Base-by-base conservation (phyloP, 1,284 basidiomycete genomes). In the Schizophyllum amplum region DNA sequence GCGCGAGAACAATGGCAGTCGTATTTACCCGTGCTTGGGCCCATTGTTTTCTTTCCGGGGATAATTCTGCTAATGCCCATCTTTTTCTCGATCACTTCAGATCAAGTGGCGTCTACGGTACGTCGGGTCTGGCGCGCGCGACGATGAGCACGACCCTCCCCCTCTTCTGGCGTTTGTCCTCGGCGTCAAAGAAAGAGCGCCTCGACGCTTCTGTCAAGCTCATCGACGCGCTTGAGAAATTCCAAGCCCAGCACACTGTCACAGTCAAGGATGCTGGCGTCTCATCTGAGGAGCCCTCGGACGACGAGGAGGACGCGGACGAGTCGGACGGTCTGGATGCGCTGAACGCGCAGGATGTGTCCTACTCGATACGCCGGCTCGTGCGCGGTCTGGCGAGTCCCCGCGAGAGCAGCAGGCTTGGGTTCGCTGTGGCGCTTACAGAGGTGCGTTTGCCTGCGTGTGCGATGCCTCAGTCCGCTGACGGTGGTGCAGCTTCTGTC, bases 141-240 rank as follows among this genome's bases (percentile, higher is more conserved):
- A 47, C 33, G 59, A 92, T 91, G 88, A 81, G 86, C 33, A 91
- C 88, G 42, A 93, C 89, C 27, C 82, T 98, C 55, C 89, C 92
- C 42, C 81, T 97, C 52, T 98, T 94, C 79, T 98, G 94, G 94
- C 79, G 94, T 69, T 78, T 98, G 52, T 94, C 94, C n/a, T 92
- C 90, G 2, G 76, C 83, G 3, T 84, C 82, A 42, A 90, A 85
- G 70, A 83, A 86, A 57, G 87, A 91, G 58, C 85, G 95, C 4
- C 67, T 98, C 27, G 83, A 87, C 65, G 91, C 95, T 6, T 95
- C 94, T 0, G 84, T 90, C 47, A 89, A 93, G 68, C 86, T 98
- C 42, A 73, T 98, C 59, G 73, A 75, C 24, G 78, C 90, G 17
- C 81, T 98, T 59, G 85, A 93, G 71, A 82, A 86, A 61, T 94